A percentile compares a stretch with the other conserved stretches of the same genome.
These are phyloP conservation scores for Microthlaspi erraticum DNA, from an alignment of 345 rosid genomes.

Conservation along the genomic window DNA sequence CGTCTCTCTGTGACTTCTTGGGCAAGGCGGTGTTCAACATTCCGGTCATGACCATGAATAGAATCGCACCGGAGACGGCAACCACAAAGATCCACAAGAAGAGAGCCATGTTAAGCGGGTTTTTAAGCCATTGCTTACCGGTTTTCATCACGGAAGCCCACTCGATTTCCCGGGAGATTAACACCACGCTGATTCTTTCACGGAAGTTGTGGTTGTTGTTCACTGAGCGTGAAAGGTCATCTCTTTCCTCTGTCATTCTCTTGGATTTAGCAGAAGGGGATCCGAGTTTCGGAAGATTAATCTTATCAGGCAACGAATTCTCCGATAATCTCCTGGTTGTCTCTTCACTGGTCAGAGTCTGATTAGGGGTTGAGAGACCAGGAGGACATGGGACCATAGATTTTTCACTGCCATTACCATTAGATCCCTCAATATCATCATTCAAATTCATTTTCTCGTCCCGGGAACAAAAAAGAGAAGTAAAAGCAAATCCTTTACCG, in stretches of 20 bases:
- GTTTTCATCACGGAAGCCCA: conserved; percentile 61
- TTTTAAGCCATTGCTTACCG: conserved; percentile 70
- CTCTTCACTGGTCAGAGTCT: conserved; percentile 26
- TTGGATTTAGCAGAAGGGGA: conserved; percentile 67
- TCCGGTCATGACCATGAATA: conserved; percentile 94
- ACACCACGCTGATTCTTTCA: conserved; percentile 56
- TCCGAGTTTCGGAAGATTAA: conserved; percentile 54
- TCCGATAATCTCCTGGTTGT: conserved; percentile 38
- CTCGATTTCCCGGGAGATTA: conserved; percentile 62
- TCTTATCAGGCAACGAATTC: conserved; percentile 39
- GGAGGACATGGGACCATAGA: conserved; percentile 45
- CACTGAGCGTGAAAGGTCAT: conserved; percentile 67
- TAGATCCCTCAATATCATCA: conserved; percentile 50
- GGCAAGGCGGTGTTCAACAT: conserved; percentile 71
- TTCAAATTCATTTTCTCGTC: conserved; percentile 52
- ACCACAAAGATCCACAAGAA: conserved; percentile 72
- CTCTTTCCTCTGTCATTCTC: conserved; percentile 66
- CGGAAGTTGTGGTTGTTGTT: conserved; percentile 49
- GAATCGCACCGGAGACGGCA: conserved; percentile 86
- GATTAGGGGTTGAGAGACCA: conserved; percentile 47
- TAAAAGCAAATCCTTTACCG: conserved; percentile 12
- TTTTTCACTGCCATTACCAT: conserved; percentile 25
- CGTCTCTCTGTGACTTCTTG: conserved; percentile 70
- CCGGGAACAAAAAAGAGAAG: not conserved
- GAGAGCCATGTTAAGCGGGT: conserved; percentile 85